Conservation (phyloP, 2,329 filamentous ascomycete genomes). For the Grosmannia huntii region DNA sequence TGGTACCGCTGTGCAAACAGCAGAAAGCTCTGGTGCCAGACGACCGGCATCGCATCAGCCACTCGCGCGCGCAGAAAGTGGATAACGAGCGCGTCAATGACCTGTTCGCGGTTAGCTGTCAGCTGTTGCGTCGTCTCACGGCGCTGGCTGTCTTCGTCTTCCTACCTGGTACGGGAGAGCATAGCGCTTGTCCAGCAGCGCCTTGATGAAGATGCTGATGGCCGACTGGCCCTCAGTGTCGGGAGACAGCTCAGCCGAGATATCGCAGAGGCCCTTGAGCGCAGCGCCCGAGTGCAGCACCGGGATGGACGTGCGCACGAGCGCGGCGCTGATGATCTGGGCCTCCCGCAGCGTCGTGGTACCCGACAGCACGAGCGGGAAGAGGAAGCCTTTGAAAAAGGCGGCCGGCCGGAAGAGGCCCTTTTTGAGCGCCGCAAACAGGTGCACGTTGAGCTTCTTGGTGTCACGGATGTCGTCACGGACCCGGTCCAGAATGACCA, state of each 20-base stretch:
- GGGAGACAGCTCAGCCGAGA: conserved; percentile 79
- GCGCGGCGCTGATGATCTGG: conserved; percentile 76
- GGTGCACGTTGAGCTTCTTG: conserved; percentile 88
- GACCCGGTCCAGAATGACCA: conserved; percentile 79
- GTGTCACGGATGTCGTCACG: conserved; percentile 87
- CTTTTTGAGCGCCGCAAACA: conserved; percentile 91
- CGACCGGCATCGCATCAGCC: conserved; percentile 52
- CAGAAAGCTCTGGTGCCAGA: conserved; percentile 91
- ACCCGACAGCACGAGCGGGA: conserved; percentile 72
- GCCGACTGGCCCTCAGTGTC: conserved; percentile 78
- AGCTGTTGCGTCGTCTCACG: neutral
- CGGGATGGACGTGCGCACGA: conserved; percentile 74
- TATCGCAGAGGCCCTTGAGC: conserved; percentile 83
- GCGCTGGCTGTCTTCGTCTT: neutral
- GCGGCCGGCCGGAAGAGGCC: conserved; percentile 84
- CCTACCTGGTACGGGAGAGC: conserved; percentile 79
- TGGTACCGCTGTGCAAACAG: conserved; percentile 90
- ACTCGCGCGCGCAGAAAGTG: conserved; percentile 54
- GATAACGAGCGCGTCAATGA: conserved; percentile 88
- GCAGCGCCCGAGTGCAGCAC: conserved; percentile 88
- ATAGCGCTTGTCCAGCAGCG: conserved; percentile 92
- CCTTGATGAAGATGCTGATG: conserved; percentile 90
- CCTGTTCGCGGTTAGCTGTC: conserved; percentile 35
- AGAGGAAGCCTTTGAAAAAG: conserved; percentile 90
- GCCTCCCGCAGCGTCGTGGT: conserved; percentile 90